Evolutionary conservation across 2,329 filamentous ascomycete genomes (phyloP), one percentile per base, ranked within the genome.

Genomic region (Endoconidiophora polonica): DNA sequence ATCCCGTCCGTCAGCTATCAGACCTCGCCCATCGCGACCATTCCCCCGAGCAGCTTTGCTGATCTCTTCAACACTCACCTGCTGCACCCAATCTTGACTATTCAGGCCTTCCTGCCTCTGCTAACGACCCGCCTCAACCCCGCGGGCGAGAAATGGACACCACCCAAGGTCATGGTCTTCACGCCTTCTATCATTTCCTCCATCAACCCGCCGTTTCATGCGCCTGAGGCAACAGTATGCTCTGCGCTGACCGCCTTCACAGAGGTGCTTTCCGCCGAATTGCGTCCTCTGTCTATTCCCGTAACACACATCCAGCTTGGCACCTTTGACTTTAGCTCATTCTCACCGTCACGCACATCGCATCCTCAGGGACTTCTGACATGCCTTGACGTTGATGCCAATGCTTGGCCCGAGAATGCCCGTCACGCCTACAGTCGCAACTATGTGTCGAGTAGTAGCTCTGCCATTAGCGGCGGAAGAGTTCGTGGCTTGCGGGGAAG

Each of bases 51-150:
- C 26, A 81, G 77, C 58, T 91, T 94, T 68, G 85, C 86, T 55
- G 86, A 95, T 60, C 81, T 87, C 33, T 79, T 96, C 63, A 94
- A 95, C 64, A 90, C 86, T 14, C 88, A 94, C 59, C 75, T 98
- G 10, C 74, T 96, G 49, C 83, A 87, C 52, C 90, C 90, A 1
- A 86, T 96, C 56, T 75, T 94, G 48, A 87, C 84, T 4, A 81
- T 88, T 38, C 88, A 95, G 66, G 76, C 85, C 48, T 91, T 96
- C 66, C 72, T 96, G n/a, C 83, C 83, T 0, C 76, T 88, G 26
- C 72, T 88, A 48, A 83, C 76, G 3, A 70, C 72, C 9, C 72
- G 77, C 48, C 72, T 81, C 48, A 70, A 66, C 60, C 72, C 68
- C 46, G 70, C 68, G 47, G 65, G 66, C 48, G 67, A 71, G 56